Evolutionary conservation across 495 filamentous ascomycete species (phyloP).

Genomic region (Trichoderma gamsii): DNA sequence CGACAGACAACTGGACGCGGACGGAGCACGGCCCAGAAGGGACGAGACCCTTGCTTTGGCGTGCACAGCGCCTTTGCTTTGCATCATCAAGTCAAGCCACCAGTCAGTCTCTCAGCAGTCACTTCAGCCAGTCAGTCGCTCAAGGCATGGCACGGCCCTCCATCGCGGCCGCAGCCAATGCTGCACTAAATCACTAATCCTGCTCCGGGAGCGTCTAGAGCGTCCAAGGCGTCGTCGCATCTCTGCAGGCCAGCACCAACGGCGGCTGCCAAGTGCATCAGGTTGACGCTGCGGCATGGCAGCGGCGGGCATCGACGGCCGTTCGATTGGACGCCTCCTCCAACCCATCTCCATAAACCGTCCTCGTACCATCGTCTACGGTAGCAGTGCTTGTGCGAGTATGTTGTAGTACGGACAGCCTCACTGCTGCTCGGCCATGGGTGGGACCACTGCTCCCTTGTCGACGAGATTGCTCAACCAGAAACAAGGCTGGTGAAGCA

Average conservation of each 20-base stretch:
- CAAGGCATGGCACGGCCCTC: not conserved
- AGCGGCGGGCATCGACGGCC: not conserved
- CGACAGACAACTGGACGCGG: not conserved
- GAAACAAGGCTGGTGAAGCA: slow-evolving; percentile 3
- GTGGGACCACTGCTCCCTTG: not conserved
- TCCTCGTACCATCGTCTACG: not conserved
- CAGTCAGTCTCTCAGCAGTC: not conserved
- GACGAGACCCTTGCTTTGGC: not conserved
- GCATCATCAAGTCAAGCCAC: not conserved
- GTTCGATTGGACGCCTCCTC: not conserved
- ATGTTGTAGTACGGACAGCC: not conserved
- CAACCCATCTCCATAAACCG: not conserved
- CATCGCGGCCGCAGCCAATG: not conserved
- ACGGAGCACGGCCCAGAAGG: not conserved
- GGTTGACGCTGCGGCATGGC: not conserved
- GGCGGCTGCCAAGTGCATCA: slow-evolving; percentile 8
- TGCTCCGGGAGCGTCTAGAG: too few species aligned
- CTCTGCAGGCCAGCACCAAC: slow-evolving; percentile 6
- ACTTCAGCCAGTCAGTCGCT: not conserved
- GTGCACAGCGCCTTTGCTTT: not conserved
- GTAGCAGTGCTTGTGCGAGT: not conserved
- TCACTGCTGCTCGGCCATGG: not conserved
- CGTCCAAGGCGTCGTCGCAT: not conserved
- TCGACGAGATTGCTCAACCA: not conserved
- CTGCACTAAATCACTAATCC: too few species aligned